Base-by-base conservation (phyloP, 73 alveolate genomes). In the Paramecium caudatum region DNA sequence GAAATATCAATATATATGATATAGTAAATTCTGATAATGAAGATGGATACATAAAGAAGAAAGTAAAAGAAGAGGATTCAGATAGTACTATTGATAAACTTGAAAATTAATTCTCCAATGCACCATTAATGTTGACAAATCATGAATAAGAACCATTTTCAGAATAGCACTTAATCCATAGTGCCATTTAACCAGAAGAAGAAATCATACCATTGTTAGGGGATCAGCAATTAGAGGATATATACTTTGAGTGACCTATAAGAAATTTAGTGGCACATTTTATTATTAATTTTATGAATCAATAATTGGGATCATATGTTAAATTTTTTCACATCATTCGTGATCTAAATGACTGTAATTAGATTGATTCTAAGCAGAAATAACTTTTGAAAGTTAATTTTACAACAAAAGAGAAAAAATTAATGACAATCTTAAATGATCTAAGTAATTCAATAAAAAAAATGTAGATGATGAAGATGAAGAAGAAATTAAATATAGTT, bases 241-340 rank as follows among this genome's bases (percentile, higher is more conserved):
- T 55, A 6, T 55, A 25, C 80, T 55, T 55, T 21, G 80, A 55
- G 23, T 55, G 80, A 55, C 23, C 21, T 55, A 55, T 55, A 55
- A 10, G 23, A 27, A 55, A 27, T 37, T 55, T 55, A 55, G n/a
- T n/a, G n/a, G n/a, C n/a, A n/a, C n/a, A n/a, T n/a, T n/a, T n/a
- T n/a, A n/a, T n/a, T n/a, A n/a, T n/a, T n/a, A n/a, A n/a, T n/a
- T n/a, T 55, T 55, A 55, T 55, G 80, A 55, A 55, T 55, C 30
- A 55, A 55, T 55, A 55, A n/a, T 74, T 74, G 47, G 88, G 88
- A 41, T 74, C 88, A 36, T 74, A 74, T 74, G 88, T 74, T 74
- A 74, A 74, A 74, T 74, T 74, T 8, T 74, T 74, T 13, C 43
- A 74, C 33, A 74, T 74, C 2, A 19, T 74, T 12, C 15, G 88